Percentiles rank a stretch among this genome's conserved stretches.
phyloP scores from a whole-genome alignment of 768 basidiomycete genomes.

The Trametes maxima region DNA sequence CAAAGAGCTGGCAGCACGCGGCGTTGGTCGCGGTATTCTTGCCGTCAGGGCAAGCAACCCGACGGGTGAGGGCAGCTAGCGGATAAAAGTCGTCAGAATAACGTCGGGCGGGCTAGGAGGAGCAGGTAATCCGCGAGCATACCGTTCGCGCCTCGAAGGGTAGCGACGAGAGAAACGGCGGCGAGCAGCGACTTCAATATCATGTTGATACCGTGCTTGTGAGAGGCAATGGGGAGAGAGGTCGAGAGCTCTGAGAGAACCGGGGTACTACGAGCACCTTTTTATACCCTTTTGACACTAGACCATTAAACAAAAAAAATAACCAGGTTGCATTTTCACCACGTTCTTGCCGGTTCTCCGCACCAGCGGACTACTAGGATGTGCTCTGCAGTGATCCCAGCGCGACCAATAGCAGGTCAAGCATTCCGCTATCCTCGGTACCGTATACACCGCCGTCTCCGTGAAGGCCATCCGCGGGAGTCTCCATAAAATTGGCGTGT shows the following conservation, averaged over 20 bases:
- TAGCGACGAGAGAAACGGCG: constrained; percentile 21
- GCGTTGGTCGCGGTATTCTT: constrained; percentile 31
- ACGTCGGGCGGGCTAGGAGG: too few species aligned
- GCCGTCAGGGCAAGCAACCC: constrained; percentile 36
- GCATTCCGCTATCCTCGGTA: constrained; percentile 2
- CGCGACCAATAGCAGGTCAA: not conserved
- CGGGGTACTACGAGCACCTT: not conserved
- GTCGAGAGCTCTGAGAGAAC: constrained; percentile 12
- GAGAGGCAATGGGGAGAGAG: not conserved
- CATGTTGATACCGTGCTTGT: constrained; percentile 21
- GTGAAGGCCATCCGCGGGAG: not conserved
- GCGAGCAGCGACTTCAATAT: constrained; percentile 24
- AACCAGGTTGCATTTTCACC: not conserved
- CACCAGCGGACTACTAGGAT: not conserved
- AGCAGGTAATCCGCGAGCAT: not conserved
- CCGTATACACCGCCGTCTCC: not conserved
- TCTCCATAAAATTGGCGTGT: constrained; percentile 9
- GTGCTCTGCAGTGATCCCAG: not conserved
- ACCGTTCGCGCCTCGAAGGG: constrained; percentile 25
- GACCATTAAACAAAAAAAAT: not conserved
- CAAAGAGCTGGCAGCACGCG: constrained; percentile 36
- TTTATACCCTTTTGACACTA: constrained; percentile 11
- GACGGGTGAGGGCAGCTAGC: constrained; percentile 19
- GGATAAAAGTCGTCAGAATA: not conserved
- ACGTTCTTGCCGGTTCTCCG: not conserved